phyloP scores from a whole-genome alignment of 306 rosid genomes.

The Begonia loranthoides region DNA sequence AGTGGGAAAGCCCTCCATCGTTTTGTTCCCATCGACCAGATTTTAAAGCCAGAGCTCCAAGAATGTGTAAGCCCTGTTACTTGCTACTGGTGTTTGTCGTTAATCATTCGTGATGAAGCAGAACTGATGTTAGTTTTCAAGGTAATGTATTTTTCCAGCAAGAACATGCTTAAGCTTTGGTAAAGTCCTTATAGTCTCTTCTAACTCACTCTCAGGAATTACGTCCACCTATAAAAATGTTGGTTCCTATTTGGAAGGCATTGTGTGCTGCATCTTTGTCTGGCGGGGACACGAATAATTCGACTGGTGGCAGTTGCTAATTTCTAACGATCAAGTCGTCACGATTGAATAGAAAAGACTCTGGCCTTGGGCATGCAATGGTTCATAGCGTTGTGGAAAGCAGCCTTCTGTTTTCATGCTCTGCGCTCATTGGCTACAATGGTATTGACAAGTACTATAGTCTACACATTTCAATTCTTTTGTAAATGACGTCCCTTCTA shows the following conservation, averaged over 20 bases:
- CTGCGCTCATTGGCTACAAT: too few relatives aligned
- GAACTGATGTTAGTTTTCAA: constrained; percentile 54
- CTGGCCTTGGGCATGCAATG: too few relatives aligned
- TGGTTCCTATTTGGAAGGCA: constrained; percentile 90
- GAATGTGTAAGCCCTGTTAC: constrained; percentile 89
- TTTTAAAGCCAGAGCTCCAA: constrained; percentile 57
- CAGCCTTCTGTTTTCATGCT: too few relatives aligned
- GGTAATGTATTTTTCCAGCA: constrained; percentile 23
- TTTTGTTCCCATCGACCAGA: constrained; percentile 70
- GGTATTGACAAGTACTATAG: too few relatives aligned
- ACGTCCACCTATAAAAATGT: constrained; percentile 66
- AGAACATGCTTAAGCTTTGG: neutral
- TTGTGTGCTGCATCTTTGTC: constrained; percentile 33
- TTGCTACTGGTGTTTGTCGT: constrained; percentile 76
- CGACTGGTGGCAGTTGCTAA: too few relatives aligned
- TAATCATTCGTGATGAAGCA: constrained; percentile 49
- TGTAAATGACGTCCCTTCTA: too few relatives aligned
- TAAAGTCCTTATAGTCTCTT: neutral
- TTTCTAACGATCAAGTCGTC: too few relatives aligned
- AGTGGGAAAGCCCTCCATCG: constrained; percentile 56
- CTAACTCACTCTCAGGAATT: constrained; percentile 23
- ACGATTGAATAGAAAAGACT: too few relatives aligned
- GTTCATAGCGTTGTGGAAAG: too few relatives aligned
- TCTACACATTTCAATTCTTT: too few relatives aligned
- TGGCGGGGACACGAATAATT: too few relatives aligned